phyloP scores from a whole-genome alignment of 805 yeast genomes.

The Kodamaea hsintzibuensis region DNA sequence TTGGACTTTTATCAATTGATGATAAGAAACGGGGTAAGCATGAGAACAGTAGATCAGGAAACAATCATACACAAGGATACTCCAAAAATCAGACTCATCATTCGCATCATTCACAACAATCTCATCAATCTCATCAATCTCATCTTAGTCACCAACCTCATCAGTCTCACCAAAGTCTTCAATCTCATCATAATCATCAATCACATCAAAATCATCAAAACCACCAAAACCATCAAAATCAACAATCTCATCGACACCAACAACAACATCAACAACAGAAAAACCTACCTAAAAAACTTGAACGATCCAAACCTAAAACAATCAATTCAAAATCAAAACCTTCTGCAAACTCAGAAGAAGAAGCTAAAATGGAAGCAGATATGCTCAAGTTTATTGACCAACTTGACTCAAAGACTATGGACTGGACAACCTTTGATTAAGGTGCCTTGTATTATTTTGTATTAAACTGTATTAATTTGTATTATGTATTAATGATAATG shows the following conservation, averaged over 20 bases:
- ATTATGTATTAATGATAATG: background rate
- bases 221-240: background rate
- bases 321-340: too few species aligned
- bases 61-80: background rate
- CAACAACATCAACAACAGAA: background rate
- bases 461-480: background rate
- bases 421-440: constrained; percentile 38
- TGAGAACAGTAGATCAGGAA: constrained; percentile 4
- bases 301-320: background rate
- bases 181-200: background rate
- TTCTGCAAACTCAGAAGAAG: too few species aligned
- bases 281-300: background rate
- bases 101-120: background rate
- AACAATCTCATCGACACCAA: background rate
- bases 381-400: constrained; percentile 29
- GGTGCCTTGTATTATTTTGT: constrained; percentile 1
- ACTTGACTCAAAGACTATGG: constrained; percentile 27
- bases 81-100: too few species aligned
- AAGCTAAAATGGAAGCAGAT: constrained; percentile 18
- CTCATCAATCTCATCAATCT: background rate
- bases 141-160: background rate
- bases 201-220: too few species aligned
- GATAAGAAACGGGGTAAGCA: constrained; percentile 7
- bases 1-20: constrained; percentile 2
- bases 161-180: background rate